Evolutionary conservation across 805 yeast species (phyloP).

Genomic region (Helenozyma baotianmanensis): DNA sequence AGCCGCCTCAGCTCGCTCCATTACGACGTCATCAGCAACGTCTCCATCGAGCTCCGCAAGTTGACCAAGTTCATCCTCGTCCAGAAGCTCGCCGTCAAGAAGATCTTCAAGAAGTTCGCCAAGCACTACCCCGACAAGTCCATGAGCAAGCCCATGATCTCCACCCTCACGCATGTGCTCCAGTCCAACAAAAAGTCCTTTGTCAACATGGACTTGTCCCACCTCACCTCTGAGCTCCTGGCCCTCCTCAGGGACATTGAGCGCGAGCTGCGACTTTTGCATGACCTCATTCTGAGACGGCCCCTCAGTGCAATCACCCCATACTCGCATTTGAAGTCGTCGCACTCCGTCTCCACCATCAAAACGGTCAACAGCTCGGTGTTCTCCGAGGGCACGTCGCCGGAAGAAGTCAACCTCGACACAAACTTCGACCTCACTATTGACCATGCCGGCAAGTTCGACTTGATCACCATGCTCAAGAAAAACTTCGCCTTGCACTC

Average conservation of each 20-base stretch:
- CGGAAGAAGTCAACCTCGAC: slow-evolving; percentile 10
- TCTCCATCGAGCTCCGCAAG: slow-evolving; percentile 50
- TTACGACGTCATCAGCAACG: slow-evolving; percentile 34
- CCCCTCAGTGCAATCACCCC: too few species aligned
- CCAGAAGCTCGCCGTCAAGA: slow-evolving; percentile 70
- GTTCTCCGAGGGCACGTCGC: slow-evolving; percentile 5
- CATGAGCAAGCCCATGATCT: slow-evolving; percentile 26
- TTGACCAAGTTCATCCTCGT: slow-evolving; percentile 66
- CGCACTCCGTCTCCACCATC: slow-evolving; percentile 8
- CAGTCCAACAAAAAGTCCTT: slow-evolving; percentile 51
- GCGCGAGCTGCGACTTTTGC: slow-evolving; percentile 10
- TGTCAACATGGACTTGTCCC: slow-evolving; percentile 54
- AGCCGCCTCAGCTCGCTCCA: slow-evolving; percentile 24
- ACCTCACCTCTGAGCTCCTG: slow-evolving; percentile 48
- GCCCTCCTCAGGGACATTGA: slow-evolving; percentile 10
- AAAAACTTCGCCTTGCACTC: slow-evolving; percentile 34
- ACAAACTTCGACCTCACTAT: slow-evolving; percentile 10
- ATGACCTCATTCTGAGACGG: slow-evolving; percentile 3
- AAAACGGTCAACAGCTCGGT: slow-evolving; percentile 5
- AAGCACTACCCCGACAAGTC: slow-evolving; percentile 37
- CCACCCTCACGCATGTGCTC: slow-evolving; percentile 28
- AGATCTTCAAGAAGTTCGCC: slow-evolving; percentile 65
- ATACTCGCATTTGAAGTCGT: slow-evolving; percentile 1
- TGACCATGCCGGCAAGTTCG: slow-evolving; percentile 23
- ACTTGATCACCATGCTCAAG: slow-evolving; percentile 26